Conservation (phyloP, 257 asterid species). For the Scutellaria galericulata region DNA sequence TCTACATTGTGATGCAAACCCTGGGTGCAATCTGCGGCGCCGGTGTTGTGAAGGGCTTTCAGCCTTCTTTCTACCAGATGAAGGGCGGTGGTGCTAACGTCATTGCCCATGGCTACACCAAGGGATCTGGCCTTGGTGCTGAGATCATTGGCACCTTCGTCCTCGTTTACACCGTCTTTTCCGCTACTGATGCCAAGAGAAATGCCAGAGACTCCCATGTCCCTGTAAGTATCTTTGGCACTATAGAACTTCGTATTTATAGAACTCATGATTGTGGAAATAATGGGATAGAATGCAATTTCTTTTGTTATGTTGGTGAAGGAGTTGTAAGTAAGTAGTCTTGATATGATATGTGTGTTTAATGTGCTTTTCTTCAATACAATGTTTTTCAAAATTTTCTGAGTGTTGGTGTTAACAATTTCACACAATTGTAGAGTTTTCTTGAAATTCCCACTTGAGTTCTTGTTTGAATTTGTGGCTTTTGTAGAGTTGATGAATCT, state of each 20-base stretch:
- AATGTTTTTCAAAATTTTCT: no score
- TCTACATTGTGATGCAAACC: slow-evolving; percentile 81
- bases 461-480: no score
- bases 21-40: slow-evolving; percentile 88
- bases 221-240: slow-evolving; percentile 55
- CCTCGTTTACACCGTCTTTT: slow-evolving; percentile 81
- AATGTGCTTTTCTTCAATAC: no score
- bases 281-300: no score
- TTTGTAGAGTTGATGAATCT: no score
- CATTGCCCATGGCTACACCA: slow-evolving; percentile 69
- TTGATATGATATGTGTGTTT: no score
- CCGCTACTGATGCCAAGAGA: slow-evolving; percentile 93
- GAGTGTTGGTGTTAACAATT: no score
- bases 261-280: no score
- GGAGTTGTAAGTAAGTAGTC: no score
- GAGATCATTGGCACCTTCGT: slow-evolving; percentile 79
- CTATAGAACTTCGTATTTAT: neutral
- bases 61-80: slow-evolving; percentile 51
- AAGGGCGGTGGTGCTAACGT: slow-evolving; percentile 72
- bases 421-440: no score
- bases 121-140: slow-evolving; percentile 82
- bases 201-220: slow-evolving; percentile 88
- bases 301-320: no score
- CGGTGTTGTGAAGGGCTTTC: slow-evolving; percentile 79
- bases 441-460: no score